A percentile compares a stretch with the other conserved stretches of the same genome.
phyloP scores from a whole-genome alignment of 2,329 filamentous ascomycete genomes.

The Ophiostoma quercus region DNA sequence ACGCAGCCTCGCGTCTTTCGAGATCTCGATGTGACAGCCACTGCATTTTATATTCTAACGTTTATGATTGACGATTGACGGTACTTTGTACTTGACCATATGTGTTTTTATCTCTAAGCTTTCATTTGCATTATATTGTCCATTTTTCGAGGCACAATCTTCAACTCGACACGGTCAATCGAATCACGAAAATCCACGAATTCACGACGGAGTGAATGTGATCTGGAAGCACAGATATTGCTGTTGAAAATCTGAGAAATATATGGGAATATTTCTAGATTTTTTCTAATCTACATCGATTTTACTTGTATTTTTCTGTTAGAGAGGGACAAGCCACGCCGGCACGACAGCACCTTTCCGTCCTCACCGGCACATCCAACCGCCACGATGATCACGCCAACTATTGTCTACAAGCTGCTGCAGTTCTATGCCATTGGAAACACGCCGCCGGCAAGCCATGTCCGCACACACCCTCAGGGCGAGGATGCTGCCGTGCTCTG shows the following conservation, averaged over 20 bases:
- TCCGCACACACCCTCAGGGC: constrained; percentile 44
- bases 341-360: not conserved
- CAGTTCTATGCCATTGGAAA: constrained; percentile 50
- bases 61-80: not conserved
- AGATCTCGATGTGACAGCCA: not conserved
- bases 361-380: not conserved
- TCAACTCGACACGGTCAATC: not conserved
- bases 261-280: not conserved
- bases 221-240: not conserved
- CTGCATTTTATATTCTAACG: not conserved
- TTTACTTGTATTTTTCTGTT: not conserved
- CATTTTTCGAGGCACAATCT: not conserved
- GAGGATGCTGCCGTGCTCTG: constrained; percentile 47
- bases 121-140: not conserved
- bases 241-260: not conserved
- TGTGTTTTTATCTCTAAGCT: not conserved
- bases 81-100: not conserved
- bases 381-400: constrained; percentile 10
- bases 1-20: not conserved
- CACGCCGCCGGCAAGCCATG: constrained; percentile 49
- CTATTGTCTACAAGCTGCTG: constrained; percentile 25
- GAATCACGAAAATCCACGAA: not conserved
- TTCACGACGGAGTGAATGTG: not conserved
- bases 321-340: not conserved
- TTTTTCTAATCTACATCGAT: not conserved